These are phyloP conservation scores for Mucor piriformis DNA, from an alignment of 371 early-diverging fungal genomes.

Conservation along the genomic window DNA sequence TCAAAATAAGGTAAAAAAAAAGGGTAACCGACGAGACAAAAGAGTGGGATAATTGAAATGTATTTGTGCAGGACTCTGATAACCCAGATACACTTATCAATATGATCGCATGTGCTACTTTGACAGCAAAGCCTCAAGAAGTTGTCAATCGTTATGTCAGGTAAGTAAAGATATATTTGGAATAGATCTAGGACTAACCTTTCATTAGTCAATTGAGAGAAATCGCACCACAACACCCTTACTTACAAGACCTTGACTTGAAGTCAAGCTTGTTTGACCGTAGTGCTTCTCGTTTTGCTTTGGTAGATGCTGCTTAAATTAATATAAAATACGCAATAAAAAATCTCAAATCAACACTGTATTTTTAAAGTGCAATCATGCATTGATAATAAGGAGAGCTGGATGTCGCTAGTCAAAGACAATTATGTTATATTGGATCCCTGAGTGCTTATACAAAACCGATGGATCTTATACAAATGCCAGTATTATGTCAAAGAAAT, in stretches of 20 bases:
- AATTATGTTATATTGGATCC: no score
- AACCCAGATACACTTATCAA: constrained; percentile 91
- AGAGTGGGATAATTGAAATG: not conserved
- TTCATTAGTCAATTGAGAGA: constrained; percentile 76
- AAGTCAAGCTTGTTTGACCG: constrained; percentile 87
- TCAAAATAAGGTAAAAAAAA: constrained; percentile 61
- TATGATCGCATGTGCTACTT: constrained; percentile 71
- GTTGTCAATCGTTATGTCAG: constrained; percentile 66
- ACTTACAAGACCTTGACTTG: constrained; percentile 73
- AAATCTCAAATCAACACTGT: not conserved
- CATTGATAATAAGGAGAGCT: no score
- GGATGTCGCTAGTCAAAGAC: no score
- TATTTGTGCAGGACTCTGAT: constrained; percentile 58
- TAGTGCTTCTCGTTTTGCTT: constrained; percentile 44
- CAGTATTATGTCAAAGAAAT: no score
- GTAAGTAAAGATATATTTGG: constrained; percentile 41
- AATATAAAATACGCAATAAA: not conserved
- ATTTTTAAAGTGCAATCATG: no score
- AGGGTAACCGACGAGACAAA: not conserved
- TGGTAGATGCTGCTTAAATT: constrained; percentile 39
- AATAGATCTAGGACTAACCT: not conserved
- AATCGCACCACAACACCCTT: constrained; percentile 80
- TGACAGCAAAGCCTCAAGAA: constrained; percentile 73
- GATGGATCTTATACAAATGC: no score
- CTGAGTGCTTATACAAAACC: no score